Conservation (phyloP, 345 rosid species). For the Bruguiera gymnorhiza region DNA sequence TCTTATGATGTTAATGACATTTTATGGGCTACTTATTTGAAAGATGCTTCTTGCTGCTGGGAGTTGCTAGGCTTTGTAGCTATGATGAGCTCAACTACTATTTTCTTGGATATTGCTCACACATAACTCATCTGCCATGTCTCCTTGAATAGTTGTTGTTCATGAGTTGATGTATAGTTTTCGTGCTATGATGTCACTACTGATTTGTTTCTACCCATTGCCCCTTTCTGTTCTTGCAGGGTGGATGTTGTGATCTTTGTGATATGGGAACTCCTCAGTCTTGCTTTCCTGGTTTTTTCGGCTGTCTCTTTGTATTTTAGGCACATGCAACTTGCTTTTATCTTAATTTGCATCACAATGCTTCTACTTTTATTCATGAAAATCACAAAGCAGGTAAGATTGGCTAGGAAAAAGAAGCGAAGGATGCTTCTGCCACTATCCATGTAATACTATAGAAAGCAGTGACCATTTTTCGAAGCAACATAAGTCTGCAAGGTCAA, state of each 20-base stretch:
- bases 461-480: slow-evolving; percentile 6
- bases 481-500: slow-evolving; percentile 22
- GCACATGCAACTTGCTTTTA: slow-evolving; percentile 62
- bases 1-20: not conserved
- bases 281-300: slow-evolving; percentile 90
- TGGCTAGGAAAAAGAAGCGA: slow-evolving; percentile 81
- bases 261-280: slow-evolving; percentile 84
- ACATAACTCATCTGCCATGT: no score
- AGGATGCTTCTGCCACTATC: slow-evolving; percentile 98
- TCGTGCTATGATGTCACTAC: not conserved
- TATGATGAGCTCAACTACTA: not conserved
- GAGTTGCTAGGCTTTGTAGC: not conserved
- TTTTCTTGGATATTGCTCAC: not conserved
- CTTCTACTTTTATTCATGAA: slow-evolving; percentile 80
- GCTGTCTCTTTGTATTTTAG: slow-evolving; percentile 85
- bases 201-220: slow-evolving; percentile 5
- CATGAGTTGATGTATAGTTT: not conserved
- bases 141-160: not conserved
- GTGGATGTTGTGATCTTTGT: slow-evolving; percentile 84
- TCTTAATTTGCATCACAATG: slow-evolving; percentile 66
- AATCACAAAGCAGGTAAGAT: slow-evolving; percentile 74
- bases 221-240: slow-evolving; percentile 50
- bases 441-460: slow-evolving; percentile 41
- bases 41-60: not conserved
- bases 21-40: not conserved